phyloP scores from a whole-genome alignment of 257 asterid species.

The Nicotiana otophora region DNA sequence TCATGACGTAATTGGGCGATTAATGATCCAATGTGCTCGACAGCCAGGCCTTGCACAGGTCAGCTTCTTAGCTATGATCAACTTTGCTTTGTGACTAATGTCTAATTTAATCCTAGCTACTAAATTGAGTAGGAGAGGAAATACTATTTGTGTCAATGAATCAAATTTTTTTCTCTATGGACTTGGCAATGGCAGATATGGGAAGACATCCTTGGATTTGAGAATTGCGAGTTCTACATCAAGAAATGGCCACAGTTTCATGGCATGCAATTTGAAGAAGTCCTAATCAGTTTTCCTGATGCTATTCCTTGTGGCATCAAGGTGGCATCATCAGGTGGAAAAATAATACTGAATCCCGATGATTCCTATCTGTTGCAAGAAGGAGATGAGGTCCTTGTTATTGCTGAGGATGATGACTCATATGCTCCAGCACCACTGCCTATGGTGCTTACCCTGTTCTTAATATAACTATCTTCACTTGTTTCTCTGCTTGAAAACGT shows the following conservation, averaged over 20 bases:
- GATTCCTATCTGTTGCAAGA: slow-evolving; percentile 75
- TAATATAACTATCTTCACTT: background rate
- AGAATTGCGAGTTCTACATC: slow-evolving; percentile 85
- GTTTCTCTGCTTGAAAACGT: background rate
- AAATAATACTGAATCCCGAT: slow-evolving; percentile 77
- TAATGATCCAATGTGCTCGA: slow-evolving; percentile 94
- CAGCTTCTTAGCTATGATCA: slow-evolving; percentile 19
- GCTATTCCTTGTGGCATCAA: slow-evolving; percentile 94
- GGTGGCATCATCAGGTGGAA: slow-evolving; percentile 74
- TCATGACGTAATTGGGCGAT: slow-evolving; percentile 86
- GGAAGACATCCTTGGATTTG: slow-evolving; percentile 96
- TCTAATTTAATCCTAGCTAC: background rate
- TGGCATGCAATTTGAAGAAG: slow-evolving; percentile 83
- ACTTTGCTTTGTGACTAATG: background rate
- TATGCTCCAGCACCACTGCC: slow-evolving; percentile 73
- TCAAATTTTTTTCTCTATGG: slow-evolving; percentile 10
- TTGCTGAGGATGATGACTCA: slow-evolving; percentile 91
- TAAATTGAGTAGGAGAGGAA: background rate
- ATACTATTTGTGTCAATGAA: slow-evolving; percentile 1
- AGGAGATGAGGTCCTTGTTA: slow-evolving; percentile 85
- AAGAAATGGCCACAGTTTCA: slow-evolving; percentile 80
- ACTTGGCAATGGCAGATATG: slow-evolving; percentile 54
- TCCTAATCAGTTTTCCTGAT: slow-evolving; percentile 76
- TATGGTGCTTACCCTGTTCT: slow-evolving; percentile 58
- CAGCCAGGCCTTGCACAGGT: slow-evolving; percentile 99